These are phyloP conservation scores for Drechmeria coniospora DNA, from an alignment of 2,329 filamentous ascomycete species.

Conservation along the genomic window DNA sequence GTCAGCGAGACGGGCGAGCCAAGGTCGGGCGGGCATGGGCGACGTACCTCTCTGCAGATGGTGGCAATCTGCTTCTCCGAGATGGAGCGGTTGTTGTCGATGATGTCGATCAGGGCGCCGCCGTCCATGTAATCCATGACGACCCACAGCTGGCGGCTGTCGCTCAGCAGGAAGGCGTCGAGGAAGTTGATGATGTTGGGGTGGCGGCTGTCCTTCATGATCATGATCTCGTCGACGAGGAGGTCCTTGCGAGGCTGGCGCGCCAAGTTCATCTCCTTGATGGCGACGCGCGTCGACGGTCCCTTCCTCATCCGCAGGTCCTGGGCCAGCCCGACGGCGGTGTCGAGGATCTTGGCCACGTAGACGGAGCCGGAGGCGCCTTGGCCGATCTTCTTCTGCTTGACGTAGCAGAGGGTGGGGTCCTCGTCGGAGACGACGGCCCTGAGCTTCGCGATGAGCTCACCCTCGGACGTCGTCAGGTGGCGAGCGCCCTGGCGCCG, in stretches of 20 bases:
- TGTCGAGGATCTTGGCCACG: slow-evolving; percentile 87
- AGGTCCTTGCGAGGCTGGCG: slow-evolving; percentile 95
- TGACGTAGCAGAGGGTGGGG: slow-evolving; percentile 87
- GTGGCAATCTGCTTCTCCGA: slow-evolving; percentile 96
- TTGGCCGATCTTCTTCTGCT: slow-evolving; percentile 99
- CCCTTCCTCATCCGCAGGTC: slow-evolving; percentile 69
- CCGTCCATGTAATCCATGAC: slow-evolving; percentile 99
- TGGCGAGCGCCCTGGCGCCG: slow-evolving; percentile 89
- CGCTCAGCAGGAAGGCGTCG: slow-evolving; percentile 90
- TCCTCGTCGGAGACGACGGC: slow-evolving; percentile 93
- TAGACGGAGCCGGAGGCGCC: slow-evolving; percentile 97
- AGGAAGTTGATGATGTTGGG: slow-evolving; percentile 98
- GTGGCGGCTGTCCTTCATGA: slow-evolving; percentile 98
- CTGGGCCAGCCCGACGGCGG: slow-evolving; percentile 63
- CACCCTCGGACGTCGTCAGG: slow-evolving; percentile 93
- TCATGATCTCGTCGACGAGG: slow-evolving; percentile 98
- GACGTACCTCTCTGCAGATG: slow-evolving; percentile 79
- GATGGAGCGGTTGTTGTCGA: slow-evolving; percentile 91
- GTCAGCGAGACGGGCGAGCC: slow-evolving; percentile 5
- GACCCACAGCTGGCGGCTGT: slow-evolving; percentile 92
- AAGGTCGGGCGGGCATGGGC: background rate
- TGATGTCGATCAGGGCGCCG: slow-evolving; percentile 91
- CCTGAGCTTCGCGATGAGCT: slow-evolving; percentile 92
- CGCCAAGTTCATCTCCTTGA: slow-evolving; percentile 98
- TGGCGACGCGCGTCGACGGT: slow-evolving; percentile 76